Evolutionary conservation across 139 green algal species (phyloP).

Genomic region (Chlamydomonas sphaeroides): DNA sequence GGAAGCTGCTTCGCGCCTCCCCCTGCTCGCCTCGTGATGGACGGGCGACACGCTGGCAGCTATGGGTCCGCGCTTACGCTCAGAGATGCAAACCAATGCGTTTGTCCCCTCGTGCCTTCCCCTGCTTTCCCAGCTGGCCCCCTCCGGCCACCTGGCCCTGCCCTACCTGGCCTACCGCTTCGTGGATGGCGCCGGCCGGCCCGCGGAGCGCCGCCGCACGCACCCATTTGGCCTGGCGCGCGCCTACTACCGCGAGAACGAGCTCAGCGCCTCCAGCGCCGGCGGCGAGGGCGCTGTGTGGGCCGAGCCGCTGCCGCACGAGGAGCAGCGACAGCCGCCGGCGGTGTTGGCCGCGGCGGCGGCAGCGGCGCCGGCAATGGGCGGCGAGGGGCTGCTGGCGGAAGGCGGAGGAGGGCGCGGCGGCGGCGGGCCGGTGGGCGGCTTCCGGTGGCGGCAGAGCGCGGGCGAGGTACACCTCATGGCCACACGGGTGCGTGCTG

Average conservation of each 20-base stretch:
- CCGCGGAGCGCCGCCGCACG: constrained; percentile 70
- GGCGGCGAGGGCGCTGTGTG: constrained; percentile 58
- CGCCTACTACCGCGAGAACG: constrained; percentile 61
- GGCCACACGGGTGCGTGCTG: neutral
- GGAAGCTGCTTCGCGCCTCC: too few species aligned
- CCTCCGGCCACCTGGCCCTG: constrained; percentile 17
- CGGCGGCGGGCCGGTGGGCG: neutral
- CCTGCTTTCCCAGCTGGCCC: neutral
- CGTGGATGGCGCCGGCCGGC: constrained; percentile 56
- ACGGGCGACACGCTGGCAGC: too few species aligned
- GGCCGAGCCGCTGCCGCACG: constrained; percentile 64
- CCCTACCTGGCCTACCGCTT: constrained; percentile 65
- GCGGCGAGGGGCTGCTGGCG: too few species aligned
- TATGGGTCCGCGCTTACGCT: too few species aligned
- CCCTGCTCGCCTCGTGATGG: too few species aligned
- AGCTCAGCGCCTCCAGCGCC: constrained; percentile 10
- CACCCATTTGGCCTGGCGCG: constrained; percentile 82
- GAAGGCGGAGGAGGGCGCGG: too few species aligned
- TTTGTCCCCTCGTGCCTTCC: neutral
- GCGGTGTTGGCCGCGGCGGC: too few species aligned
- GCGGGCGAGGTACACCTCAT: constrained; percentile 70
- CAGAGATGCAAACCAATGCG: too few species aligned
- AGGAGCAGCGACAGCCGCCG: neutral
- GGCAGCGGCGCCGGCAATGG: too few species aligned
- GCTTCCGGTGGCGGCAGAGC: constrained; percentile 79